These are phyloP conservation scores for Helotiales sp. DNA, from an alignment of 2,329 filamentous ascomycete species.

Conservation along the genomic window DNA sequence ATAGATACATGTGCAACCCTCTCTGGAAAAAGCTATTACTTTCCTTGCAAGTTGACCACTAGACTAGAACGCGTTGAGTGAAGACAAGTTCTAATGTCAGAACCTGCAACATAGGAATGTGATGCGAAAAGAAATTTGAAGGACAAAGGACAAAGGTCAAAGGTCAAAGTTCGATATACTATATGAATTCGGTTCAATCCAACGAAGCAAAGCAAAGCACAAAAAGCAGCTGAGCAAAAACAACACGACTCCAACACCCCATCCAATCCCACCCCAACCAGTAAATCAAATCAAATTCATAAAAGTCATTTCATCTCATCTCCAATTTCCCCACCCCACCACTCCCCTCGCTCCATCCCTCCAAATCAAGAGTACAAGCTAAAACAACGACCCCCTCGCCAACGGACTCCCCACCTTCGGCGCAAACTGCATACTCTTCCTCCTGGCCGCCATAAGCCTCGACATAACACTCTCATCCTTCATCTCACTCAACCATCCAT, in stretches of 20 bases:
- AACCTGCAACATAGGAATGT: too few species aligned
- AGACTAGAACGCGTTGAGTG: too few species aligned
- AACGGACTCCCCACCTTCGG: constrained; percentile 77
- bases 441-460: constrained; percentile 68
- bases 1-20: too few species aligned
- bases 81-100: too few species aligned
- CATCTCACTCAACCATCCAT: constrained; percentile 52
- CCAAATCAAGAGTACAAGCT: neutral
- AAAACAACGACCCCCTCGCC: constrained; percentile 49
- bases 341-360: neutral
- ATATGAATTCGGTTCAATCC: neutral
- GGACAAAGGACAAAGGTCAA: too few species aligned
- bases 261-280: neutral
- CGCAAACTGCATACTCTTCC: constrained; percentile 79
- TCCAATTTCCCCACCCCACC: neutral
- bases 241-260: neutral
- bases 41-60: too few species aligned
- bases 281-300: neutral
- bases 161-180: neutral
- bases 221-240: neutral
- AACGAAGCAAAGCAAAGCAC: neutral
- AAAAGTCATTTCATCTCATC: neutral
- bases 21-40: too few species aligned
- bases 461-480: constrained; percentile 55
- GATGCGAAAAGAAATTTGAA: too few species aligned